Conservation (phyloP, 371 early-diverging fungal species). For the Haplosporangium sp. region DNA sequence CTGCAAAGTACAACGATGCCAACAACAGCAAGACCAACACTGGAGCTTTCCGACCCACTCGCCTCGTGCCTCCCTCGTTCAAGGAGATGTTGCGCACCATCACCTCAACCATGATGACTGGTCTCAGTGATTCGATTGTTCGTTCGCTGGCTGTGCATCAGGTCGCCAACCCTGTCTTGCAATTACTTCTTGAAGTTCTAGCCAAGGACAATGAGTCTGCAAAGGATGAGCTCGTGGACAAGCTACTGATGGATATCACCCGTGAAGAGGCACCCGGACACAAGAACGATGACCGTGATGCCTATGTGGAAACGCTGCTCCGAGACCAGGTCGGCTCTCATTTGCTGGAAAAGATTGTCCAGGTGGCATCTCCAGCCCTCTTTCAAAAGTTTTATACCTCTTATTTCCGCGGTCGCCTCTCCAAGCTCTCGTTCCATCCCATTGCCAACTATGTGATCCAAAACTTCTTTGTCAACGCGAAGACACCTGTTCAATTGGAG, state of each 20-base stretch:
- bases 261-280: constrained; percentile 57
- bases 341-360: constrained; percentile 69
- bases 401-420: constrained; percentile 72
- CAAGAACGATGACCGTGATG: constrained; percentile 60
- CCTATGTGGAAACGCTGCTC: constrained; percentile 68
- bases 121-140: constrained; percentile 66
- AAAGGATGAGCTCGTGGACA: constrained; percentile 68
- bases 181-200: constrained; percentile 71
- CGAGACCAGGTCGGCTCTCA: constrained; percentile 77
- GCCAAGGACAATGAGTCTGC: constrained; percentile 63
- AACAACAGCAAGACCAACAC: constrained; percentile 63
- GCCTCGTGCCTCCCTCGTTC: constrained; percentile 74
- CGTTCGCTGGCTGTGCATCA: constrained; percentile 71
- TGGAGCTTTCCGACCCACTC: constrained; percentile 55
- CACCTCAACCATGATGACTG: constrained; percentile 65
- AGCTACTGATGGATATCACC: constrained; percentile 71
- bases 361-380: constrained; percentile 66
- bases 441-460: constrained; percentile 90
- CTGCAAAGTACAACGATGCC: constrained; percentile 73
- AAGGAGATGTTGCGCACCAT: constrained; percentile 65
- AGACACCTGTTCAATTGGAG: constrained; percentile 67
- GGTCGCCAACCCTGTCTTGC: constrained; percentile 84
- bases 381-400: constrained; percentile 75
- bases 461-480: constrained; percentile 70
- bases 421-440: constrained; percentile 73